Evolutionary conservation across 805 yeast genomes (phyloP).

Genomic region (Saccharomyces eubayanus): DNA sequence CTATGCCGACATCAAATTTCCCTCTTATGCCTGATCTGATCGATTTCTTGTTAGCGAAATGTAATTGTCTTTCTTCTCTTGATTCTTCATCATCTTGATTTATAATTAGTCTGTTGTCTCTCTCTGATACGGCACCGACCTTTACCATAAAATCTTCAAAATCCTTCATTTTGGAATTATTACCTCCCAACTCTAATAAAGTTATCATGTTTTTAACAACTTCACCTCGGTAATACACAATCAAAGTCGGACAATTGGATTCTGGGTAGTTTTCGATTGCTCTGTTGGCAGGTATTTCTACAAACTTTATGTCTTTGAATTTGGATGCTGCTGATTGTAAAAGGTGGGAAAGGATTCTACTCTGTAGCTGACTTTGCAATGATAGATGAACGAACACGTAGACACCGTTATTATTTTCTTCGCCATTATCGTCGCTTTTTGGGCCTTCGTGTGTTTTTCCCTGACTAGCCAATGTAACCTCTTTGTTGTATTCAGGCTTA

Average conservation of each 20-base stretch:
- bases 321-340: conserved; percentile 51
- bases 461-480: conserved; percentile 74
- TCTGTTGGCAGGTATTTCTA: conserved; percentile 83
- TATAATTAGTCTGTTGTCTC: conserved; percentile 57
- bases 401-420: conserved; percentile 26
- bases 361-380: conserved; percentile 58
- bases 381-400: conserved; percentile 76
- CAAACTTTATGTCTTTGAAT: conserved; percentile 78
- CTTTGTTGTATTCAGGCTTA: conserved; percentile 80
- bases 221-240: conserved; percentile 70
- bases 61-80: conserved; percentile 43
- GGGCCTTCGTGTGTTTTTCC: conserved; percentile 7
- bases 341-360: conserved; percentile 59
- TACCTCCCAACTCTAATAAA: conserved; percentile 75
- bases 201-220: conserved; percentile 79
- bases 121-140: conserved; percentile 53
- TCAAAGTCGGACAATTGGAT: conserved; percentile 79
- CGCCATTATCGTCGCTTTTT: conserved; percentile 1
- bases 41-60: conserved; percentile 48
- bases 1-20: conserved; percentile 29
- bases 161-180: conserved; percentile 59
- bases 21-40: conserved; percentile 36
- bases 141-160: conserved; percentile 65
- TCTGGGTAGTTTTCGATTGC: conserved; percentile 93
- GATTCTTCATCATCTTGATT: conserved; percentile 56